Conservation (phyloP, 805 yeast genomes). For the Wickerhamiella siamensis region DNA sequence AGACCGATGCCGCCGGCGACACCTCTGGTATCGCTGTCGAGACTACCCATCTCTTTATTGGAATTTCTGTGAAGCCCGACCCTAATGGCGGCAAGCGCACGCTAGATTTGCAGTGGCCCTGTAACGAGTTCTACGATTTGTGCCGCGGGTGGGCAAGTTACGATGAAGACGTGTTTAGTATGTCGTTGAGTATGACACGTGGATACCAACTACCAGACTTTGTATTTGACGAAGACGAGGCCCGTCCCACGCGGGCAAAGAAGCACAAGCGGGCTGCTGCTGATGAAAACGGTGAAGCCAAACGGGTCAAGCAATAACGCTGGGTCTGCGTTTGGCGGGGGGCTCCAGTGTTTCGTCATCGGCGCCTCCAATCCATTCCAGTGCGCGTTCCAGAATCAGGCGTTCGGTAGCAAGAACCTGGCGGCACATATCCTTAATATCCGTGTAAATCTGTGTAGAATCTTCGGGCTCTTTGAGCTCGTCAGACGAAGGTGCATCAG, state of each 20-base stretch:
- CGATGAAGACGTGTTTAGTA: conserved; percentile 42
- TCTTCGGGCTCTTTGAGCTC: neutral
- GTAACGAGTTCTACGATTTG: conserved; percentile 71
- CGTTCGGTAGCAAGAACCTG: conserved; percentile 21
- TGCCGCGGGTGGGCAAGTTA: conserved; percentile 64
- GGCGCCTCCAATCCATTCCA: conserved; percentile 14
- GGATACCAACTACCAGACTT: conserved; percentile 65
- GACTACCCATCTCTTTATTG: conserved; percentile 67
- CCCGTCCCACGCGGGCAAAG: conserved; percentile 47
- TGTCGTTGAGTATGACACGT: conserved; percentile 61
- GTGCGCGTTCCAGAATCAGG: conserved; percentile 16
- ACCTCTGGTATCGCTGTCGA: conserved; percentile 30
- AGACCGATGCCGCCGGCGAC: conserved; percentile 18
- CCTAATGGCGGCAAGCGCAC: conserved; percentile 16
- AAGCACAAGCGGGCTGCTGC: conserved; percentile 31
- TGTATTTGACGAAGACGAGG: conserved; percentile 70
- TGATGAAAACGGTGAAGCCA: conserved; percentile 3
- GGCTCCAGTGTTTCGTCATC: neutral
- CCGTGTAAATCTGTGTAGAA: conserved; percentile 4
- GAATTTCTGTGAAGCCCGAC: conserved; percentile 43
- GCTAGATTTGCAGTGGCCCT: conserved; percentile 76
- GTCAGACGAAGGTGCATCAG: conserved; percentile 1
- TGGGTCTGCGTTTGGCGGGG: neutral
- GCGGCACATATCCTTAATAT: conserved; percentile 14
- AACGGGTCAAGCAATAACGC: conserved; percentile 3